These are phyloP conservation scores for Boletus subparvulus DNA, from an alignment of 768 basidiomycete genomes.

Conservation along the genomic window DNA sequence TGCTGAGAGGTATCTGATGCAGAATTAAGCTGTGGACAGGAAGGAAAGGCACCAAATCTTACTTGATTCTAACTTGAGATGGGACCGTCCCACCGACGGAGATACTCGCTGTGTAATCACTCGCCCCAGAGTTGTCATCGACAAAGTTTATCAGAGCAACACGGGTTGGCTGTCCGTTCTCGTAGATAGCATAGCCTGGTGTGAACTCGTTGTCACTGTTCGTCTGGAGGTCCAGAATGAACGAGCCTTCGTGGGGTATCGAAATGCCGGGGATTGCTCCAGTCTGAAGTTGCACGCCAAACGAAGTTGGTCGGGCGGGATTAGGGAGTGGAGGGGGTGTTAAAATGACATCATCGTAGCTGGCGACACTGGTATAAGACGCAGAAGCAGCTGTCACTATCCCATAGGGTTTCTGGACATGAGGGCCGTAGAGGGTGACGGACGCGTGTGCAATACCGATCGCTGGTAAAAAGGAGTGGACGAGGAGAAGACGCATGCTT, in stretches of 20 bases:
- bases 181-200: slow-evolving; percentile 67
- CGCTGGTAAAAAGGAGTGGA: slow-evolving; percentile 24
- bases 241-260: slow-evolving; percentile 50
- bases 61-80: slow-evolving; percentile 53
- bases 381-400: slow-evolving; percentile 38
- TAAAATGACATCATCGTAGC: slow-evolving; percentile 53
- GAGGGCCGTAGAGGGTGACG: slow-evolving; percentile 24
- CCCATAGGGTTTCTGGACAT: slow-evolving; percentile 25
- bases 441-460: slow-evolving; percentile 4
- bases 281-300: slow-evolving; percentile 43
- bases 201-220: slow-evolving; percentile 53
- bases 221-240: slow-evolving; percentile 68
- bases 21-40: background rate
- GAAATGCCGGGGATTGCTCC: slow-evolving; percentile 35
- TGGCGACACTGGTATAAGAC: slow-evolving; percentile 46
- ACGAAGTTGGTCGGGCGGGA: slow-evolving; percentile 41
- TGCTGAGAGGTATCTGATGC: slow-evolving; percentile 55
- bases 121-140: slow-evolving; percentile 55
- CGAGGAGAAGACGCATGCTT: slow-evolving; percentile 22
- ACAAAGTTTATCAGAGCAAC: slow-evolving; percentile 76
- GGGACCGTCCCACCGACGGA: slow-evolving; percentile 48
- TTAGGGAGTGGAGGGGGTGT: slow-evolving; percentile 50
- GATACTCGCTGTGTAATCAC: slow-evolving; percentile 52
- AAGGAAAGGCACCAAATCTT: slow-evolving; percentile 18
- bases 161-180: slow-evolving; percentile 59